phyloP scores from a whole-genome alignment of 257 asterid species.

The Penstemon barbatus region DNA sequence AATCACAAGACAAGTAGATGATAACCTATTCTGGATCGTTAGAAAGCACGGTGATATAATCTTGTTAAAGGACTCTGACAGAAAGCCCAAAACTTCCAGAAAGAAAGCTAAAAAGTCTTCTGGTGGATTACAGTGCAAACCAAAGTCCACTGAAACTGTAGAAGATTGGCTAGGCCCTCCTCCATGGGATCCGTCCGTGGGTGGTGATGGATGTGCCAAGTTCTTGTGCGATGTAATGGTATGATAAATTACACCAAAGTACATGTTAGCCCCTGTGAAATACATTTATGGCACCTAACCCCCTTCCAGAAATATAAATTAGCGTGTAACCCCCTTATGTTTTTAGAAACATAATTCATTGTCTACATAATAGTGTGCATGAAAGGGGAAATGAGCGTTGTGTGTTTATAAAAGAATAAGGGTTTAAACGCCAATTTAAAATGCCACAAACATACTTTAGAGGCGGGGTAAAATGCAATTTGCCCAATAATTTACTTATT shows the following conservation, averaged over 20 bases:
- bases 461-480: not conserved
- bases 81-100: conserved; percentile 63
- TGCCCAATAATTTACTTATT: conserved; percentile 10
- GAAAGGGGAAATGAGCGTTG: too few relatives aligned
- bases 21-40: conserved; percentile 45
- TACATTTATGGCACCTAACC: too few relatives aligned
- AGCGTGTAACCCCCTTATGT: too few relatives aligned
- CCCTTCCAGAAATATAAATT: too few relatives aligned
- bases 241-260: not conserved
- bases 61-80: conserved; percentile 66
- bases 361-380: too few relatives aligned
- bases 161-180: conserved; percentile 84
- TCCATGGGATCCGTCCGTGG: conserved; percentile 78
- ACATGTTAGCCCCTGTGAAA: not conserved
- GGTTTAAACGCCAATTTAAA: too few relatives aligned
- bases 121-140: conserved; percentile 40
- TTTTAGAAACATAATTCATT: too few relatives aligned
- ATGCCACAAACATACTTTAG: too few relatives aligned
- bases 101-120: conserved; percentile 57
- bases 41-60: conserved; percentile 72
- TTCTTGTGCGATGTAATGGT: conserved; percentile 97
- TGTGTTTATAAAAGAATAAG: too few relatives aligned
- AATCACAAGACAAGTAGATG: conserved; percentile 38
- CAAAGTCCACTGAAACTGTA: conserved; percentile 33
- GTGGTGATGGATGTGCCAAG: conserved; percentile 89